Percentiles rank a stretch among this genome's conserved stretches.
These are phyloP conservation scores for Gracilaria gracilis DNA, from an alignment of 23 red algal species.

Conservation along the genomic window DNA sequence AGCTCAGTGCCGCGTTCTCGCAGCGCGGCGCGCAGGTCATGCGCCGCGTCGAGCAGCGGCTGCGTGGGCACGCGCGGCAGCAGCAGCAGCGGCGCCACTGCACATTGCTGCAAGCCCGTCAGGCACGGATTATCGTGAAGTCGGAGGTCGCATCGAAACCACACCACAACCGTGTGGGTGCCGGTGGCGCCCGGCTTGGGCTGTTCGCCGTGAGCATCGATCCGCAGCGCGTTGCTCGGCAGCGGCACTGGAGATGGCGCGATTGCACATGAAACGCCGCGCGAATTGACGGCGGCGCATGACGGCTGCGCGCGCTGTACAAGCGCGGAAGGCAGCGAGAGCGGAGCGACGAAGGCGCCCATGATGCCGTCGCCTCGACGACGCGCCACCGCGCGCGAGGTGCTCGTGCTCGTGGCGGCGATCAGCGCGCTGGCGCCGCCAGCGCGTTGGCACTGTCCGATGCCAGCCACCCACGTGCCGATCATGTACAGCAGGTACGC, in stretches of 20 bases:
- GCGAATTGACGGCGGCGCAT: not conserved
- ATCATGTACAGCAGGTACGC: not conserved
- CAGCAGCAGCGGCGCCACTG: slow-evolving; percentile 83
- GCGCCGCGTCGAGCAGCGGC: slow-evolving; percentile 77
- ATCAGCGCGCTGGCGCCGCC: not conserved
- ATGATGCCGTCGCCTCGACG: not conserved
- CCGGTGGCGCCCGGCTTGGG: not conserved
- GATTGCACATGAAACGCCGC: not conserved
- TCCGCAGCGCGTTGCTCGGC: not conserved
- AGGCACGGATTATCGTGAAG: slow-evolving; percentile 93
- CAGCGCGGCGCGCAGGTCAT: slow-evolving; percentile 79
- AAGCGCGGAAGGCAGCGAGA: not conserved
- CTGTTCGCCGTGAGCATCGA: not conserved
- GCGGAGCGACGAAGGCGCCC: slow-evolving; percentile 31
- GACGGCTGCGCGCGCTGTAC: not conserved
- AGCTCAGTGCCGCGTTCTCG: slow-evolving; percentile 75
- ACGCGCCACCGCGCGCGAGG: not conserved
- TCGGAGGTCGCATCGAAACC: slow-evolving; percentile 92
- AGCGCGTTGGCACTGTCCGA: not conserved
- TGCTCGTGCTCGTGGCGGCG: not conserved
- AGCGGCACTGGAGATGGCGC: not conserved
- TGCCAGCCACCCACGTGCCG: not conserved
- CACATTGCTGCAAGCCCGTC: slow-evolving; percentile 7
- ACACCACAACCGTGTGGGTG: slow-evolving; percentile 40
- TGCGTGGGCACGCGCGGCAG: slow-evolving; percentile 66